Conservation (phyloP, 805 yeast genomes). For the Lachancea mirantina region DNA sequence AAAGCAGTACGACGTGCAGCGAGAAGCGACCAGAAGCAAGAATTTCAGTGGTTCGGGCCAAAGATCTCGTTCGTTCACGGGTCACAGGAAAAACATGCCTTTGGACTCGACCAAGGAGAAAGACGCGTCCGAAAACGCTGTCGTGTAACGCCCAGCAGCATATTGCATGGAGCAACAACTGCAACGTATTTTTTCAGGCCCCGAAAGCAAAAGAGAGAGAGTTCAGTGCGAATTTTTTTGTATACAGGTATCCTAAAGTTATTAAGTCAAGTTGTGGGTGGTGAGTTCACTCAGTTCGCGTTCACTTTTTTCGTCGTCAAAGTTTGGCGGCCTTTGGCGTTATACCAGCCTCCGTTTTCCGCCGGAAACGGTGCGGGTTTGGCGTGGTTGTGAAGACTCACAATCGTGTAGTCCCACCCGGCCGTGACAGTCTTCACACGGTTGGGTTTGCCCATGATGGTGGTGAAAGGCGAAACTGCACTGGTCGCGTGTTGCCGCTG, state of each 20-base stretch:
- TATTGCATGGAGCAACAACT: too few relatives aligned
- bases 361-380: constrained; percentile 62
- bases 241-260: too few relatives aligned
- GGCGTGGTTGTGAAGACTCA: constrained; percentile 59
- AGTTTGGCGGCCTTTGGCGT: constrained; percentile 44
- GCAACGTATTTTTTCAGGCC: too few relatives aligned
- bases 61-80: constrained; percentile 31
- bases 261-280: too few relatives aligned
- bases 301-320: constrained; percentile 18
- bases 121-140: constrained; percentile 11
- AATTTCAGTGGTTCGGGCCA: constrained; percentile 32
- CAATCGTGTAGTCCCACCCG: constrained; percentile 67
- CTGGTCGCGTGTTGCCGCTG: constrained; percentile 59
- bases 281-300: too few relatives aligned
- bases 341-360: constrained; percentile 46
- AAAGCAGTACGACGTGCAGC: constrained; percentile 29
- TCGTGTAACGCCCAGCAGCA: constrained; percentile 2
- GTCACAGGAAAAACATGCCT: constrained; percentile 29
- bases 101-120: constrained; percentile 1
- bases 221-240: too few relatives aligned
- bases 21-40: constrained; percentile 30
- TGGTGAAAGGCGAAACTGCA: constrained; percentile 44
- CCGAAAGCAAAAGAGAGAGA: too few relatives aligned
- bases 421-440: constrained; percentile 67
- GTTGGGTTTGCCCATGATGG: constrained; percentile 22